Base-by-base conservation (phyloP, 495 filamentous ascomycete genomes). In the Penicillium arizonense region DNA sequence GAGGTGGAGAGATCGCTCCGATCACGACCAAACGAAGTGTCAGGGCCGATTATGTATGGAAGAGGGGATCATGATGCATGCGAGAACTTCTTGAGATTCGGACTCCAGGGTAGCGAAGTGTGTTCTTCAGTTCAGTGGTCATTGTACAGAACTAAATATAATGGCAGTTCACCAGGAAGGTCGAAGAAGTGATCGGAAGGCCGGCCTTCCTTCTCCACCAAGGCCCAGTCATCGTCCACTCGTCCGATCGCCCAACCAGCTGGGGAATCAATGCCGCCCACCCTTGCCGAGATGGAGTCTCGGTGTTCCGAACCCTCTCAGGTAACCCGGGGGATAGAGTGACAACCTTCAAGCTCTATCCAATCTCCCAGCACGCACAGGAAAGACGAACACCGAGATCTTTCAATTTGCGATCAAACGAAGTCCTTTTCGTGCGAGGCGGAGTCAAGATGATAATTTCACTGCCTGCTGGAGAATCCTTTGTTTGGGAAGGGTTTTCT, bases 291-390 rank as follows among this genome's bases (percentile, higher is more conserved):
- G 32, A 44, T 9, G 42, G 42, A 3, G 26, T 44, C 6, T 44
- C 42, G 3, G 26, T 44, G 5, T 44, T 44, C 26, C 24, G 42
- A 33, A 20, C n/a, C 42, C 26, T 44, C 5, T 44, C 42, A 12
- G 42, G 26, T 12, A 18, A 32, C 26, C 13, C 32, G 6, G 41
- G 32, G 41, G 26, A 10, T 28, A 18, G 42, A 33, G 42, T 44
- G 42, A 33, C 42, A 44, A 44, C 41, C 26, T 33, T 32, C n/a
- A 44, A 44, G 26, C 42, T 44, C 26, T 44, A 44, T 33, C 42
- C 42, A n/a, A 20, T 44, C 42, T 44, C 42, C 26, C 42, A 44
- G 26, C 26, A 44, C 26, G 38, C 38, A 40, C 38, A 40, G 38
- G 37, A 39, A 39, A 21, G 37, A 21, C 5, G 37, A 21, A 39